A percentile compares a stretch with the other conserved stretches of the same genome.
phyloP scores from a whole-genome alignment of 2,329 filamentous ascomycete species.

The Pseudocercospora fijiensis region DNA sequence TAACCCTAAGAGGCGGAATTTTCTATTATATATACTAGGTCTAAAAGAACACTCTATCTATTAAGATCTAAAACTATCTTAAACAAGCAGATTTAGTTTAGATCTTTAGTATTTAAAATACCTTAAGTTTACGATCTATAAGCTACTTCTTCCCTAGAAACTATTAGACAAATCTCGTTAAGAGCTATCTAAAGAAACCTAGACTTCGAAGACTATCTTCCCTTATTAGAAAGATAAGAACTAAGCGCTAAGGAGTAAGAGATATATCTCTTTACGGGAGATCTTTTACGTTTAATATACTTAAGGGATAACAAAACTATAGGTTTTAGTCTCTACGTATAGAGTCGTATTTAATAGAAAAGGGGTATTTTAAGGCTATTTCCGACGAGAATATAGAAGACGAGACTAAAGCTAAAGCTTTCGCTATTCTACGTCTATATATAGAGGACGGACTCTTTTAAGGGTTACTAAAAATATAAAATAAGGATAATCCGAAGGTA shows the following conservation, averaged over 20 bases:
- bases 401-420: background rate
- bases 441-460: too few relatives aligned
- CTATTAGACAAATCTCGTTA: background rate
- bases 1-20: too few relatives aligned
- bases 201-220: background rate
- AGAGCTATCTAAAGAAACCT: background rate
- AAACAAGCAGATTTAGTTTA: too few relatives aligned
- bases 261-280: background rate
- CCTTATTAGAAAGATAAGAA: background rate
- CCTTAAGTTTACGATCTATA: too few relatives aligned
- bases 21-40: too few relatives aligned
- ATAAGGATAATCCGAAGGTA: background rate
- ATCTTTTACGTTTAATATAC: background rate
- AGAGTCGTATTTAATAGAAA: constrained; percentile 5
- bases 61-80: too few relatives aligned
- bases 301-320: background rate
- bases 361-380: background rate
- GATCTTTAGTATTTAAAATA: too few relatives aligned
- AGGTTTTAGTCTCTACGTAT: background rate
- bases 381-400: too few relatives aligned
- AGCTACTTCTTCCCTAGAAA: too few relatives aligned
- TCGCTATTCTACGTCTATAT: too few relatives aligned
- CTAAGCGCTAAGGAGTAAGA: background rate
- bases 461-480: background rate
- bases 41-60: too few relatives aligned